Evolutionary conservation across 306 rosid species (phyloP).

Genomic region (Gillenia trifoliata): DNA sequence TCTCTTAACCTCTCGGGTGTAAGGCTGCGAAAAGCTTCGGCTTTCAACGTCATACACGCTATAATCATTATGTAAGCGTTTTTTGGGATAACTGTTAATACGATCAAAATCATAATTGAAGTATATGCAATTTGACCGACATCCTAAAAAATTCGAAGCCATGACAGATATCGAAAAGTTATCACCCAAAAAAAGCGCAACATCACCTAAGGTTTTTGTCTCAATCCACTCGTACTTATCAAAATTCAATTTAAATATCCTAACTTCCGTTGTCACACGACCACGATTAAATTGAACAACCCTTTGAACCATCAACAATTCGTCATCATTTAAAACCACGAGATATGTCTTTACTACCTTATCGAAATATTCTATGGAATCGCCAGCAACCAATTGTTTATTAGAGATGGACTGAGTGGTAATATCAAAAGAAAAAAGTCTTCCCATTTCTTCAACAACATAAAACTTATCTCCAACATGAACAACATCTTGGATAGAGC

Average conservation of each 20-base stretch:
- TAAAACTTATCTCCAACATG: neutral
- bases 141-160: neutral
- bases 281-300: no score
- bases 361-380: neutral
- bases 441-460: rapidly evolving
- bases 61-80: neutral
- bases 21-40: neutral
- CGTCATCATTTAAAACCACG: neutral
- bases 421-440: neutral
- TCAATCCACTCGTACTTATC: neutral
- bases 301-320: neutral
- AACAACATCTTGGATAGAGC: neutral
- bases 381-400: neutral
- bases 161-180: neutral
- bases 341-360: neutral
- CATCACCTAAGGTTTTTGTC: neutral
- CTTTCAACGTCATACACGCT: neutral
- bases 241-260: neutral
- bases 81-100: neutral
- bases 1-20: neutral
- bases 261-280: neutral
- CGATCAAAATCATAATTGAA: neutral
- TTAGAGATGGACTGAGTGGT: neutral
- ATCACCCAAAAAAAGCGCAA: neutral
- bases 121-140: neutral